Evolutionary conservation across 179 eudicot genomes (phyloP), one percentile per base, ranked within the genome.

Genomic region (Spinacia oleracea): DNA sequence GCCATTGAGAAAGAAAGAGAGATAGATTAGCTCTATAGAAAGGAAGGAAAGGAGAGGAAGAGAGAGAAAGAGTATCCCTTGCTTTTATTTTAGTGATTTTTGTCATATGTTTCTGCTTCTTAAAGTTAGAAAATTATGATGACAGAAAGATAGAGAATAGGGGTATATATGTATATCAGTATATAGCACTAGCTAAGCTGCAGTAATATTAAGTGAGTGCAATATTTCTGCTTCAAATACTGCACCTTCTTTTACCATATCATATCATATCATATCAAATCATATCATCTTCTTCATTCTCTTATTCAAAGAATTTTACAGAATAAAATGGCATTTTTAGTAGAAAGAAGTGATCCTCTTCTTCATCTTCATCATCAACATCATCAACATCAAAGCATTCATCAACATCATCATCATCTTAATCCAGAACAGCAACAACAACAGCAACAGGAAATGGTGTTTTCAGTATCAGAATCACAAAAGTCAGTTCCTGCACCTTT

Each of bases 21-120:
- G 74, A 18, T 21, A 38, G 40, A 38, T 4, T 4, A 38, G 40
- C 1, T 4, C 40, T 38, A 38, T 38, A 38, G 7, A 29, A 27
- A 55, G 20, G 70, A 27, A 55, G 20, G 70, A 56, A 75, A 18
- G 65, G 21, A 60, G 16, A 9, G 77, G 9, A 43, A n/a, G 78
- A 38, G 80, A 50, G 58, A 62, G 73, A 79, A n/a, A 75, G 80
- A 80, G 85, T 76, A 83, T 77, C 86, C 69, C 32, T 72, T 72
- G 83, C 83, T 83, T 83, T 83, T 83, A 80, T 80, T 80, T 79
- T 79, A 73, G 85, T 79, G 85, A 82, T 76, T 76, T 76, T 74
- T 79, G 87, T 81, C 87, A 79, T 84, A 81, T 81, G 84, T 81
- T 84, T 84, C 80, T 81, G 87, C 84, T 84, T 84, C 87, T 81